Percentiles rank a stretch among this genome's conserved stretches.
These are phyloP conservation scores for Rutidosis leptorrhynchoides DNA, from an alignment of 129 eudicot species.

Conservation along the genomic window DNA sequence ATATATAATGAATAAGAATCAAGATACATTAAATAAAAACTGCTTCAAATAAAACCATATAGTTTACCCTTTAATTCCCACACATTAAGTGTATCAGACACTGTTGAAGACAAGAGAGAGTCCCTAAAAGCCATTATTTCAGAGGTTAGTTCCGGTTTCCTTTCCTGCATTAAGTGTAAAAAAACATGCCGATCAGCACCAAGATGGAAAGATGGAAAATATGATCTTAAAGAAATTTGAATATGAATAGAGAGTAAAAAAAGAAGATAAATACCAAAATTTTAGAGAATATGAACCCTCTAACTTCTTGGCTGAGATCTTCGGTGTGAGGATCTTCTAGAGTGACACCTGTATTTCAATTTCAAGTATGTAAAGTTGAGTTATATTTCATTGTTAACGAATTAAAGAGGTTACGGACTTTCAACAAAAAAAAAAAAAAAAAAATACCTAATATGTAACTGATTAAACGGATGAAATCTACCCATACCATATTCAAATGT, in stretches of 20 bases:
- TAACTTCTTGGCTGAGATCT: slow-evolving; percentile 97
- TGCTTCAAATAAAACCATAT: not conserved
- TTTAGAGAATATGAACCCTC: slow-evolving; percentile 92
- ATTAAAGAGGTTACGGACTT: no score
- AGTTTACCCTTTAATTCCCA: slow-evolving; percentile 91
- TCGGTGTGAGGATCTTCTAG: slow-evolving; percentile 96
- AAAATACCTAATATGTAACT: not conserved
- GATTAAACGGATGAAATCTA: not conserved
- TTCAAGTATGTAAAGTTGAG: not conserved
- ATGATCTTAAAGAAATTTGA: not conserved
- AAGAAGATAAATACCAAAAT: slow-evolving; percentile 50
- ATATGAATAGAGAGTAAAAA: slow-evolving; percentile 1
- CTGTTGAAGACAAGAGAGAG: slow-evolving; percentile 77
- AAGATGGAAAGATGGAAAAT: not conserved
- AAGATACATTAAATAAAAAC: not conserved
- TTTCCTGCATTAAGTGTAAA: slow-evolving; percentile 66
- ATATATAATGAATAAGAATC: slow-evolving; percentile 6
- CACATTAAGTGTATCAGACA: slow-evolving; percentile 92
- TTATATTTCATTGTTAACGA: slow-evolving; percentile 1
- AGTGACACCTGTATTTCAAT: slow-evolving; percentile 63
- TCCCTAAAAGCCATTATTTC: slow-evolving; percentile 96
- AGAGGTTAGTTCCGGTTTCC: slow-evolving; percentile 80
- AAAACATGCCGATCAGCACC: slow-evolving; percentile 11
- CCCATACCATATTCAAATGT: slow-evolving; percentile 7
- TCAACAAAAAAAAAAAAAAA: no score